phyloP scores from a whole-genome alignment of 106 monocot genomes.

The Chionographis japonica region DNA sequence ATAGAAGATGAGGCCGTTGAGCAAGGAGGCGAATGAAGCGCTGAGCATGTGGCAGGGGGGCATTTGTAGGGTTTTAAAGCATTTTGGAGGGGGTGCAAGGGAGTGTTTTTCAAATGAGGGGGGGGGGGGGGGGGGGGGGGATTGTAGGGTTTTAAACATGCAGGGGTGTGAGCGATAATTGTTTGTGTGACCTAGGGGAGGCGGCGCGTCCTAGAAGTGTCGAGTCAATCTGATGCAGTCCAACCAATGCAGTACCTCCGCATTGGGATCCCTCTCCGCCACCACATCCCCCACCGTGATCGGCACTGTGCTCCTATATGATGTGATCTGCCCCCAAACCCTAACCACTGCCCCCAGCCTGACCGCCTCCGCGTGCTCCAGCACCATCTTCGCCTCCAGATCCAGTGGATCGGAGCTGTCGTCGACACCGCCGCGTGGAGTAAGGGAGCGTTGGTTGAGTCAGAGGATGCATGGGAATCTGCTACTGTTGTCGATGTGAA shows the following conservation, averaged over 20 bases:
- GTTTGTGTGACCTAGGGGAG: too few species aligned
- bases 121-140: too few species aligned
- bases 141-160: too few species aligned
- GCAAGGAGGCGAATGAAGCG: too few species aligned
- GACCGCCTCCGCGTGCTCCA: slow-evolving; percentile 35
- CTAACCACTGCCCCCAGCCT: slow-evolving; percentile 53
- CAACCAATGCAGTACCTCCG: slow-evolving; percentile 66
- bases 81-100: too few species aligned
- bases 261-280: slow-evolving; percentile 75
- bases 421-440: background rate
- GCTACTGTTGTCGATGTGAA: slow-evolving; percentile 76
- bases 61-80: too few species aligned
- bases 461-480: slow-evolving; percentile 87
- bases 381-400: slow-evolving; percentile 17
- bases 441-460: slow-evolving; percentile 49
- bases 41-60: too few species aligned
- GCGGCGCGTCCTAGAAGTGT: slow-evolving; percentile 19
- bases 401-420: slow-evolving; percentile 14
- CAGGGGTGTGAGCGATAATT: too few species aligned
- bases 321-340: slow-evolving; percentile 58
- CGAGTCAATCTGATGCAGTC: slow-evolving; percentile 52
- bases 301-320: slow-evolving; percentile 50
- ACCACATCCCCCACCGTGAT: slow-evolving; percentile 65
- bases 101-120: too few species aligned
- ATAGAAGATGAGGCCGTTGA: too few species aligned